phyloP scores from a whole-genome alignment of 2,329 filamentous ascomycete genomes.

The Rosellinia necatrix region DNA sequence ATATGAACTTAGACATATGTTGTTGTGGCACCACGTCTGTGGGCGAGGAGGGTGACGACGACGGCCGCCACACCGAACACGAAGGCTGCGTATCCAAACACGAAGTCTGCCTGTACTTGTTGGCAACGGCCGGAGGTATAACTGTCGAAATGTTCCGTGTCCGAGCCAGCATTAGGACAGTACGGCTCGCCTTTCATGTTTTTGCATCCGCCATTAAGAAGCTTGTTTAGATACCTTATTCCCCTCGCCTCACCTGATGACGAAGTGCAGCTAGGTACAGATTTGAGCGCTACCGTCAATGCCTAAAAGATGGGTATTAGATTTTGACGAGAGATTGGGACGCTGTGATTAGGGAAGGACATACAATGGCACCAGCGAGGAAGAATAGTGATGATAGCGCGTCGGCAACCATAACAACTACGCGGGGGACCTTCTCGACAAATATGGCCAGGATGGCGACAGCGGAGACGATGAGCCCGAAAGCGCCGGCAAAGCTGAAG shows the following conservation, averaged over 20 bases:
- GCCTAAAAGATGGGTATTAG: slow-evolving; percentile 28
- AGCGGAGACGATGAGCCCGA: slow-evolving; percentile 39
- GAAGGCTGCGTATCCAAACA: slow-evolving; percentile 39
- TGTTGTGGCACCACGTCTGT: slow-evolving; percentile 25
- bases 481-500: slow-evolving; percentile 41
- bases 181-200: not conserved
- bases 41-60: slow-evolving; percentile 28
- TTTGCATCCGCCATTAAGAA: slow-evolving; percentile 41
- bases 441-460: slow-evolving; percentile 37
- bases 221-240: slow-evolving; percentile 33
- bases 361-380: slow-evolving; percentile 42
- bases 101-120: slow-evolving; percentile 38
- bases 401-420: slow-evolving; percentile 36
- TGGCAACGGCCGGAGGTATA: slow-evolving; percentile 34
- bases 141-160: not conserved
- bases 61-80: slow-evolving; percentile 33
- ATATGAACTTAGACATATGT: slow-evolving; percentile 33
- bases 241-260: not conserved
- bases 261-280: slow-evolving; percentile 37
- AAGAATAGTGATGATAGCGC: slow-evolving; percentile 40
- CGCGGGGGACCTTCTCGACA: slow-evolving; percentile 37
- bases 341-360: slow-evolving; percentile 10
- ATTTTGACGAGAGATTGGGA: not conserved
- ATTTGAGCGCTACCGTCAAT: slow-evolving; percentile 39
- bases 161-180: slow-evolving; percentile 29